Evolutionary conservation across 2,329 filamentous ascomycete species (phyloP), one percentile per base, ranked within the genome.

Genomic region (Boeremia exigua): DNA sequence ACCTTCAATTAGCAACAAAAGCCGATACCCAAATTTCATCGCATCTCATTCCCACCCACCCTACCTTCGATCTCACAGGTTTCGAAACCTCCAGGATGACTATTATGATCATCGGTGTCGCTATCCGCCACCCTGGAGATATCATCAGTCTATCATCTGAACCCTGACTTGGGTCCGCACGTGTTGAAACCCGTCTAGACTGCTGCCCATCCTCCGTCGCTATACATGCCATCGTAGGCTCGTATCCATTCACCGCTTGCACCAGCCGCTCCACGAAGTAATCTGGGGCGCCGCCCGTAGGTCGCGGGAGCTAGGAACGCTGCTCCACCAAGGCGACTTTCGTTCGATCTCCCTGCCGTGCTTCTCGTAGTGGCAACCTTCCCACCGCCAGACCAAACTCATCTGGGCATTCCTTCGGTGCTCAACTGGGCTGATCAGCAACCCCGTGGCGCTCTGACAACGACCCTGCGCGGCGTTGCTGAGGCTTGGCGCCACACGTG

Each of bases 401-500:
- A 11, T 47, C 34, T 51, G 2, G 39, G 39, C 45, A 39, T 45
- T 39, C 14, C 32, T 23, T 25, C 25, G 43, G 48, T 34, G 44
- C 34, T 53, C 44, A 46, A 34, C 32, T 53, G 54, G 54, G 36
- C 39, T 45, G 54, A 57, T 57, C 54, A 53, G 33, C 54, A 33
- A 43, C 34, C 42, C 47, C 37, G 39, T 27, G 34, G 46, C 40
- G 45, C 37, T 51, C 17, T 42, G 47, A 51, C 42, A 36, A 19
- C 29, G 11, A 39, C 47, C 34, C 27, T 56, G 53, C 44, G 44
- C 34, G 52, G 39, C 45, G 45, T 32, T 49, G 34, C 52, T 45
- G 42, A 42, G 49, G 23, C 55, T 58, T 58, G 55, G 55, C 55
- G 40, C 44, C 29, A 37, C 55, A 58, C 55, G 55, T 58, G 55